A percentile compares a stretch with the other conserved stretches of the same genome.
phyloP scores from a whole-genome alignment of 2,329 filamentous ascomycete species.

The Corynespora cassiicola region DNA sequence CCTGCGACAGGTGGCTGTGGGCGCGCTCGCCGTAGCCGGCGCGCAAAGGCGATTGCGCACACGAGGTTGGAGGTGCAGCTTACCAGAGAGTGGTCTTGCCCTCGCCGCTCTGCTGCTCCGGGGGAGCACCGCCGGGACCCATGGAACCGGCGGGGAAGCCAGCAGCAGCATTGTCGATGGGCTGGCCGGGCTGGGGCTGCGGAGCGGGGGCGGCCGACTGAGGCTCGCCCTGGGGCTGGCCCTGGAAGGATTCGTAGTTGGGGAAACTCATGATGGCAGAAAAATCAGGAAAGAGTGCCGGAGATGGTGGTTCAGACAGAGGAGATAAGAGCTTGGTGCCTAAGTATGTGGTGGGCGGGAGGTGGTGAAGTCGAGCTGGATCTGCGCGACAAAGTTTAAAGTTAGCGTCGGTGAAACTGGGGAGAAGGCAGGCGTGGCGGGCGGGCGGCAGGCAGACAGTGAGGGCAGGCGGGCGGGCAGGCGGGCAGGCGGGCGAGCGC shows the following conservation, averaged over 20 bases:
- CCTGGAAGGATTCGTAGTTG: conserved; percentile 69
- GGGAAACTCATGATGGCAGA: conserved; percentile 67
- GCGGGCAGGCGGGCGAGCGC: neutral
- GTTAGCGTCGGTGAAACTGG: conserved; percentile 34
- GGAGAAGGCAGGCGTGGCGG: conserved; percentile 3
- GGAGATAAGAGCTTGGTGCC: conserved; percentile 27
- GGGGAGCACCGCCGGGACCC: conserved; percentile 46
- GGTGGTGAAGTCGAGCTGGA: conserved; percentile 22
- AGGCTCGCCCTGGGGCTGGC: conserved; percentile 62
- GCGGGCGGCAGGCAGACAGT: neutral
- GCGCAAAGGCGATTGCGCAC: conserved; percentile 8
- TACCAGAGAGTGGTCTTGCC: conserved; percentile 62
- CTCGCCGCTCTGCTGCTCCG: conserved; percentile 48
- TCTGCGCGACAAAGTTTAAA: conserved; percentile 24
- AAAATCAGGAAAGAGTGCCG: conserved; percentile 15
- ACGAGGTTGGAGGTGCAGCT: conserved; percentile 19
- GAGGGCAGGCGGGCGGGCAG: conserved; percentile 1
- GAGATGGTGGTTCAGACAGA: neutral
- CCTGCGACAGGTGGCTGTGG: too few species aligned
- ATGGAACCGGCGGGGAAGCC: conserved; percentile 59
- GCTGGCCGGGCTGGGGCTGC: conserved; percentile 63
- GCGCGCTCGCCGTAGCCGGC: conserved; percentile 3
- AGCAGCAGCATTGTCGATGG: conserved; percentile 60
- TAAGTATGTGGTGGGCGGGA: conserved; percentile 39
- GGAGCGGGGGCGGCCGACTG: conserved; percentile 53